Conservation (phyloP, 345 rosid species). For the Eucalyptus marginata region DNA sequence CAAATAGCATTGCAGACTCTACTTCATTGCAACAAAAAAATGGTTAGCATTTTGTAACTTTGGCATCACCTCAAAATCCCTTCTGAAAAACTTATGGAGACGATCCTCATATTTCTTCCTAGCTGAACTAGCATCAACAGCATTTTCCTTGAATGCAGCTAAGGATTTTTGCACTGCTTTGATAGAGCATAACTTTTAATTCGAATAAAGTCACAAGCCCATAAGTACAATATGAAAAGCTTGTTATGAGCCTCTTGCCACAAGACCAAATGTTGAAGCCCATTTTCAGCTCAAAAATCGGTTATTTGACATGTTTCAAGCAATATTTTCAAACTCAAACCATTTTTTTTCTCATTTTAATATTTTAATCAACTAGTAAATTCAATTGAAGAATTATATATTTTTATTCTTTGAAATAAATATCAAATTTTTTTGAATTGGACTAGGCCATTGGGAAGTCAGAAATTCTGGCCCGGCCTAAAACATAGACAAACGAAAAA, state of each 20-base stretch:
- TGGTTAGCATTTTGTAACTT: neutral
- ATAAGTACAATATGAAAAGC: neutral
- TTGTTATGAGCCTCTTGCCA: neutral
- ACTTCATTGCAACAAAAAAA: neutral
- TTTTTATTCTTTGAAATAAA: no score
- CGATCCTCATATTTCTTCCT: slow-evolving; percentile 72
- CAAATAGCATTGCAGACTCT: no score
- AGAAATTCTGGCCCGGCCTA: neutral
- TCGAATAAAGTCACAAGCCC: neutral
- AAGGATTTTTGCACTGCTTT: slow-evolving; percentile 64
- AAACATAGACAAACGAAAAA: neutral
- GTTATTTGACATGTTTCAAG: neutral
- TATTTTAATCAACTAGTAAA: neutral
- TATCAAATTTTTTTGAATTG: neutral
- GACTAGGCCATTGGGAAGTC: neutral
- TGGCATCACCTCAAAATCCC: slow-evolving; percentile 59
- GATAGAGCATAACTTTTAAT: neutral
- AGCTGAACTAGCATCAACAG: slow-evolving; percentile 71
- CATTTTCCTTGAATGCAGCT: slow-evolving; percentile 47
- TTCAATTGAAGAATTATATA: no score
- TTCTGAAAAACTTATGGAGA: slow-evolving; percentile 68
- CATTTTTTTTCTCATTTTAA: neutral
- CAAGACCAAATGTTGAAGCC: neutral
- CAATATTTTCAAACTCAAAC: neutral
- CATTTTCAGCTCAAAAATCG: neutral